A percentile compares a stretch with the other conserved stretches of the same genome.
phyloP scores from a whole-genome alignment of 2,329 filamentous ascomycete genomes.

The Cytospora mali region DNA sequence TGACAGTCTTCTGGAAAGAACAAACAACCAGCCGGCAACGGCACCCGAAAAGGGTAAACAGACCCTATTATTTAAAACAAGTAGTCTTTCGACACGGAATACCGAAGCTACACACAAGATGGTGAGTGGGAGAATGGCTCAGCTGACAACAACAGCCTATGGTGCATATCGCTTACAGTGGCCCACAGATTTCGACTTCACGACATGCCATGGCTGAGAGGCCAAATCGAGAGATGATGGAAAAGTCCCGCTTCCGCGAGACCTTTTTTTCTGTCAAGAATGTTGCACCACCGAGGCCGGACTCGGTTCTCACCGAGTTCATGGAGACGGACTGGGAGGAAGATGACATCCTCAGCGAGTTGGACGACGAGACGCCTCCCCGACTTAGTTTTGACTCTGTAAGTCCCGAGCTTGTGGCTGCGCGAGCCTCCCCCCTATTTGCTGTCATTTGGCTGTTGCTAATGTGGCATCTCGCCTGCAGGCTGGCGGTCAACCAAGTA shows the following conservation, averaged over 20 bases:
- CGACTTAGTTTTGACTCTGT: slow-evolving; percentile 73
- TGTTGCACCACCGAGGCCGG: slow-evolving; percentile 58
- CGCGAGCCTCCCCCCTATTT: neutral
- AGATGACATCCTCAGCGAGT: slow-evolving; percentile 59
- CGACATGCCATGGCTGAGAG: slow-evolving; percentile 42
- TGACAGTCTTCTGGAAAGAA: slow-evolving; percentile 27
- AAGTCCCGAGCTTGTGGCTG: slow-evolving; percentile 40
- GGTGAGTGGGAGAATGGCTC: slow-evolving; percentile 35
- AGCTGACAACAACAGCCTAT: neutral
- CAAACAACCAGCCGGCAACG: slow-evolving; percentile 44
- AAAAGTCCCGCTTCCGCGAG: slow-evolving; percentile 54
- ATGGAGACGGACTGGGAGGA: slow-evolving; percentile 77
- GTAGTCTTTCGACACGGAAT: slow-evolving; percentile 8
- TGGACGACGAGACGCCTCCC: slow-evolving; percentile 64
- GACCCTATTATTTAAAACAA: slow-evolving; percentile 2
- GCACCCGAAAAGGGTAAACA: slow-evolving; percentile 31
- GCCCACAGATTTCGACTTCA: slow-evolving; percentile 38
- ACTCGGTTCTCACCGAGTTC: slow-evolving; percentile 75
- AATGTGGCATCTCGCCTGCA: slow-evolving; percentile 40
- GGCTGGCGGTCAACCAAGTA: slow-evolving; percentile 68
- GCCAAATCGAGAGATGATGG: slow-evolving; percentile 54
- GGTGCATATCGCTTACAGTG: slow-evolving; percentile 14
- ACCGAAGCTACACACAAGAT: slow-evolving; percentile 33
- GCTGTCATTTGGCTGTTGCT: slow-evolving; percentile 18
- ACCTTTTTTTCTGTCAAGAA: slow-evolving; percentile 63